phyloP scores from a whole-genome alignment of 164 flowering plant species.

The Piper longum region DNA sequence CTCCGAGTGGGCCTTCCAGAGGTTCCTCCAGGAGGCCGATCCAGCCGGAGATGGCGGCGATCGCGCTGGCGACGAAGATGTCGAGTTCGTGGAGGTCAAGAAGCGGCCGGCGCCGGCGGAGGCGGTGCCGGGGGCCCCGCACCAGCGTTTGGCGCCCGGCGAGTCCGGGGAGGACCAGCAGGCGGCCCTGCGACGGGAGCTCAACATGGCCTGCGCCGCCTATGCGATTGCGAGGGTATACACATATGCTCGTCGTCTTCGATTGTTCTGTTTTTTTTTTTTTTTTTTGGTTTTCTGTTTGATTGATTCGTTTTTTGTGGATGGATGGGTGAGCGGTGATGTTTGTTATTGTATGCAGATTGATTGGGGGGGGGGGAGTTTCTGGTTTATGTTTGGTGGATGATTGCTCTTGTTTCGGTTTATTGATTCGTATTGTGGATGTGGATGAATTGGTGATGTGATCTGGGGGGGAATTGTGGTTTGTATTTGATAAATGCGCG shows the following conservation, averaged over 20 bases:
- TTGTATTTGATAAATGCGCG: too few relatives aligned
- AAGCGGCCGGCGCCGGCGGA: not conserved
- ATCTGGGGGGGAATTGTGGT: too few relatives aligned
- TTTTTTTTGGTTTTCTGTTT: not conserved
- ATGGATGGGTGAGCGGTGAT: too few relatives aligned
- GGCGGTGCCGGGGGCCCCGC: not conserved
- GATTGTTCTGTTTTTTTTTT: not conserved
- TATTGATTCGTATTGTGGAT: too few relatives aligned
- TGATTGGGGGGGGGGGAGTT: too few relatives aligned
- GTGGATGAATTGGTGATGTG: too few relatives aligned
- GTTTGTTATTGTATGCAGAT: not conserved
- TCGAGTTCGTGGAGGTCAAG: conserved; percentile 19
- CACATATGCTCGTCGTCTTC: not conserved
- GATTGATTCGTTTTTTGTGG: too few relatives aligned
- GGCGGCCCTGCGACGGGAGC: conserved; percentile 55
- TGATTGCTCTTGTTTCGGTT: too few relatives aligned
- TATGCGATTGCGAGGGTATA: conserved; percentile 66
- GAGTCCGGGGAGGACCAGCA: conserved; percentile 52
- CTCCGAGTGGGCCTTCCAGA: conserved; percentile 90
- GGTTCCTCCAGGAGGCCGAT: conserved; percentile 45
- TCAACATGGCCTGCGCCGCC: conserved; percentile 86
- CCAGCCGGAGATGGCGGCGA: conserved; percentile 1
- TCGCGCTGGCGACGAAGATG: conserved; percentile 7
- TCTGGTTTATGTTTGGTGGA: too few relatives aligned
- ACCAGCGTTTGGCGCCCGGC: conserved; percentile 7